A percentile compares a stretch with the other conserved stretches of the same genome.
Conservation (phyloP, 257 asterid genomes). For the Salvia miltiorrhiza region DNA sequence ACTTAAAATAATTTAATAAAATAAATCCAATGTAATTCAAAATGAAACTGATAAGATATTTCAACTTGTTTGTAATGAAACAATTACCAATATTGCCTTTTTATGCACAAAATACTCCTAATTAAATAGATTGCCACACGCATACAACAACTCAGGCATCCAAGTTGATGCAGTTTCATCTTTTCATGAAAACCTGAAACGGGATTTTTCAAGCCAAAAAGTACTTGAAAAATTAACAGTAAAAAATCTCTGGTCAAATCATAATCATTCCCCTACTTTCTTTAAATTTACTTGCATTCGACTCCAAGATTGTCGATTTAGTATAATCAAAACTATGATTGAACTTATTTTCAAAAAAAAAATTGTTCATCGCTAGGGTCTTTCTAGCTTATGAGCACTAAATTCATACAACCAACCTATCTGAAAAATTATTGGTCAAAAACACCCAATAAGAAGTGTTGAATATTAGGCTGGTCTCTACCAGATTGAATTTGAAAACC, state of each 20-base stretch:
- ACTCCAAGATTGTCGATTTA: conserved; percentile 2
- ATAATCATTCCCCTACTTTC: not conserved
- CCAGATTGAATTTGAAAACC: conserved; percentile 16
- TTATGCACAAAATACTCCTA: not conserved
- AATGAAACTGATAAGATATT: not conserved
- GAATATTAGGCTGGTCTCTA: conserved; percentile 17
- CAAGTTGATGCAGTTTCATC: not conserved
- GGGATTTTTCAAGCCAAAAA: not conserved
- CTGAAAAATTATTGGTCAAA: conserved; percentile 18
- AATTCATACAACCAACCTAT: conserved; percentile 26
- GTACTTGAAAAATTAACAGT: not conserved
- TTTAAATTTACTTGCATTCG: conserved; percentile 6
- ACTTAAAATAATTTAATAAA: no score
- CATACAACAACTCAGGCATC: not conserved
- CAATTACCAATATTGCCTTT: no score
- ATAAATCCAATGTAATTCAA: not conserved
- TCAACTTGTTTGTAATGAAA: no score
- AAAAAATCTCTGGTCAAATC: not conserved
- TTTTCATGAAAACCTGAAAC: not conserved
- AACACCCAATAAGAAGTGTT: conserved; percentile 24
- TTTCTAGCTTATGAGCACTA: conserved; percentile 20
- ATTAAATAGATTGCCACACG: not conserved
- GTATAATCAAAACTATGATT: not conserved
- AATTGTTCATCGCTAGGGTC: not conserved
- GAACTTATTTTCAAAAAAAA: not conserved